Evolutionary conservation across 768 basidiomycete genomes (phyloP).

Genomic region (Trametes punicea): DNA sequence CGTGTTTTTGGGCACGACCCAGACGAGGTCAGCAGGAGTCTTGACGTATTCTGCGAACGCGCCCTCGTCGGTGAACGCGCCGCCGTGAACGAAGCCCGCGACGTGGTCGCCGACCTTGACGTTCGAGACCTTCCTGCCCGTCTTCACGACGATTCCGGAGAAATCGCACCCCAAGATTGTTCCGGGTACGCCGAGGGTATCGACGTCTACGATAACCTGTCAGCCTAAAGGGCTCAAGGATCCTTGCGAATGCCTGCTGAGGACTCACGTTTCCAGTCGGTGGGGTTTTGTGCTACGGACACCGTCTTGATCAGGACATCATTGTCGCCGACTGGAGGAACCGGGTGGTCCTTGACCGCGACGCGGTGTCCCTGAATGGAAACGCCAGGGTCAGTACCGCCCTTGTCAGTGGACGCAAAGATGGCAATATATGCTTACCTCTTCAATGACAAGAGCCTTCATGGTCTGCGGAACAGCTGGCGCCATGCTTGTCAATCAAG

Average conservation of each 20-base stretch:
- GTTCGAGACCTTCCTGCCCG: conserved; percentile 19
- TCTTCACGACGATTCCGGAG: conserved; percentile 25
- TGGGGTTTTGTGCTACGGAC: conserved; percentile 19
- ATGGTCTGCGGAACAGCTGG: conserved; percentile 21
- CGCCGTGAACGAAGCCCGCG: conserved; percentile 29
- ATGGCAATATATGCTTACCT: not conserved
- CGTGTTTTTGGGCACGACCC: conserved; percentile 15
- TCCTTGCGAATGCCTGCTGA: not conserved
- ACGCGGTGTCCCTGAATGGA: conserved; percentile 5
- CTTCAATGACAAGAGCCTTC: conserved; percentile 25
- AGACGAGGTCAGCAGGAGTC: conserved; percentile 23
- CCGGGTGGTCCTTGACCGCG: conserved; percentile 14
- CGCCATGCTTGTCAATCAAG: not conserved
- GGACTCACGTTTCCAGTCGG: conserved; percentile 20
- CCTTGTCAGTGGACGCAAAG: not conserved
- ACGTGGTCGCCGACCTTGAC: conserved; percentile 27
- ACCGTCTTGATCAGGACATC: conserved; percentile 21
- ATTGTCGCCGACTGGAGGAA: conserved; percentile 17
- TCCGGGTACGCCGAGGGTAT: conserved; percentile 9
- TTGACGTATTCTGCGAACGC: conserved; percentile 30
- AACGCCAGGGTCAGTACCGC: not conserved
- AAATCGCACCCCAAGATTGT: conserved; percentile 26
- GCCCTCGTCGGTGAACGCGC: conserved; percentile 19
- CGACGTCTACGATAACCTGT: conserved; percentile 6
- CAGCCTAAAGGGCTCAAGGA: not conserved